Evolutionary conservation across 148 eudicot genomes (phyloP), one percentile per base, ranked within the genome.

Genomic region (Drosera capensis): DNA sequence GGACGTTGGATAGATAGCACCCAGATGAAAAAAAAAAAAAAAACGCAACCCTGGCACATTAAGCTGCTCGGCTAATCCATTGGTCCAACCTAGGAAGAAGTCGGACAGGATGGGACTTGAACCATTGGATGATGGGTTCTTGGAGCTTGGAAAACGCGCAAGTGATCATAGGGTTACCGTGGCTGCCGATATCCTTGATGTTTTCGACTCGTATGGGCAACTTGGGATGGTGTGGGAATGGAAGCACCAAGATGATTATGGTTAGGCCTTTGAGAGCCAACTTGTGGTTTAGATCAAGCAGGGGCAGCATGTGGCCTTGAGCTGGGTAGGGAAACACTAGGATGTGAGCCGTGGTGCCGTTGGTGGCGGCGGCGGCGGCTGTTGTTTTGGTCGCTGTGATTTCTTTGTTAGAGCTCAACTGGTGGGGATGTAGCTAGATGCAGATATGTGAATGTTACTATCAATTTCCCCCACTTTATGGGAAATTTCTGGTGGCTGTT

Each of bases 81-180:
- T 63, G 23, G 82, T 80, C 66, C 60, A 80, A 5, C 92, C 90
- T 3, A 85, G 82, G 51, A 80, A 67, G 53, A 70, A 64, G 55
- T 80, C 95, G 23, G 80, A 80, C 8, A 80, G 1, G 38, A 20
- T 75, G 72, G 50, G 78, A 48, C 16, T 25, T 40, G n/a, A 66
- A 75, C 92, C 83, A 80, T 1, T 58, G 58, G 9, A 66, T 35
- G 38, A 80, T 61, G 1, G 71, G 68, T 12, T 40, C 58, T 2
- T 37, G 56, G 1, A 84, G 85, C 20, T 48, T 28, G 34, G 49
- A 25, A 5, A 77, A 68, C 0, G 92, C 60, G 8, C 49, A 18
- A 7, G 46, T 57, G 20, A 64, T 28, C 9, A 54, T 65, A 7
- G 49, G 16, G 46, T 68, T 77, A 16, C 74, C 76, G 16, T 35